Base-by-base conservation (phyloP, 2,329 filamentous ascomycete genomes). In the Trichoderma sp. region DNA sequence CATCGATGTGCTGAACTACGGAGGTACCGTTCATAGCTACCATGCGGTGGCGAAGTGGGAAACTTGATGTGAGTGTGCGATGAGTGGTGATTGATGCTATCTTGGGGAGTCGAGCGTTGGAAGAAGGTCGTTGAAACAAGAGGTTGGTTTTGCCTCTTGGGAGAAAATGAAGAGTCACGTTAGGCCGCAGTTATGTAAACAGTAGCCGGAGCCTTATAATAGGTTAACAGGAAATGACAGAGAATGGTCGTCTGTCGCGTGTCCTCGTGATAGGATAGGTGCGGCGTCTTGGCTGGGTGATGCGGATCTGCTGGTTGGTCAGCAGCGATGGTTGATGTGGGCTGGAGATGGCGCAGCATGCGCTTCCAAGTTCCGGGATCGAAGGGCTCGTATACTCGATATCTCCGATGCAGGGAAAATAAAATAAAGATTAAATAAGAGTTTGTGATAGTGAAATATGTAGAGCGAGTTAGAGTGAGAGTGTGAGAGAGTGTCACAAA, bases 1-100 rank as follows among this genome's bases (percentile, higher is more conserved):
- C 83, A 77, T 88, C 86, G 79, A 90, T 86, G 75, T 85, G 83
- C 71, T 83, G 80, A 71, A 82, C 78, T 72, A 79, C 77, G 68
- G 77, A 76, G 68, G 74, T 76, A 74, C 76, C 77, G 74, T 75
- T 78, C 80, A 81, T 82, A 73, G 73, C 77, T 76, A 70, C 57
- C 57, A 36, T 36, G 55, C 28, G 67, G 15, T 17, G 36, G 36
- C 39, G 39, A 43, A 68, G 7, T 12, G 30, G 20, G 15, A 28
- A 39, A 39, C 5, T 15, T 15, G 66, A 12, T 43, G 53, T 34
- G 12, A 28, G n/a, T 34, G 47, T 68, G 65, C 1, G 4, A 57
- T 20, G 30, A 2, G 65, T 2, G 4, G 39, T 20, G 30, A 2
- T 5, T 50, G 43, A n/a, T 57, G 50, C 64, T 58, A 32, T 36